phyloP scores from a whole-genome alignment of 148 eudicot genomes.

The Diospyros lotus region DNA sequence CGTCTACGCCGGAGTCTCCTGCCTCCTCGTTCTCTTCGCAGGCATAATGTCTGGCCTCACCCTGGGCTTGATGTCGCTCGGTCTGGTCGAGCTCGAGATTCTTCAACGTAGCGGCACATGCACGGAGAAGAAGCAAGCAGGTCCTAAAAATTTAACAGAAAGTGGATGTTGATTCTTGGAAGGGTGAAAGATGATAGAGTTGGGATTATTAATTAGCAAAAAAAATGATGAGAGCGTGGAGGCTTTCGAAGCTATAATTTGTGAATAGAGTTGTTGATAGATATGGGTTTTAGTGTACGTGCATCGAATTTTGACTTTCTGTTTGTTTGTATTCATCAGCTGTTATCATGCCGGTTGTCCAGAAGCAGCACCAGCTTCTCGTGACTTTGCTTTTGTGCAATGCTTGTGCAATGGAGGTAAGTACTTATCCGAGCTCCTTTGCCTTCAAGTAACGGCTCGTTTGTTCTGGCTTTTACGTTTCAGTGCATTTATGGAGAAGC shows the following conservation, averaged over 20 bases:
- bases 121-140: constrained; percentile 80
- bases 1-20: constrained; percentile 65
- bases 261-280: not conserved
- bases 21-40: constrained; percentile 67
- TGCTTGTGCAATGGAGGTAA: constrained; percentile 97
- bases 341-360: constrained; percentile 79
- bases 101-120: constrained; percentile 72
- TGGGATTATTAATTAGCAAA: not conserved
- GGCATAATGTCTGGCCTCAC: constrained; percentile 96
- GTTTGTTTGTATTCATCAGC: constrained; percentile 40
- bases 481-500: no score
- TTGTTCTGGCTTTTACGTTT: not conserved
- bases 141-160: constrained; percentile 18
- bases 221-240: not conserved
- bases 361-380: constrained; percentile 92
- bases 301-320: not conserved
- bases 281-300: not conserved
- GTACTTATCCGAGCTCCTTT: constrained; percentile 9
- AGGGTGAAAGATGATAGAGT: not conserved
- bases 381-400: constrained; percentile 89
- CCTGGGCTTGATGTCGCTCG: constrained; percentile 84
- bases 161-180: not conserved
- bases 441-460: not conserved
- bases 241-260: no score
- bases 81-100: constrained; percentile 87